Evolutionary conservation across 2,329 filamentous ascomycete genomes (phyloP), one percentile per base, ranked within the genome.

Genomic region (Ambrosiella beaveri): DNA sequence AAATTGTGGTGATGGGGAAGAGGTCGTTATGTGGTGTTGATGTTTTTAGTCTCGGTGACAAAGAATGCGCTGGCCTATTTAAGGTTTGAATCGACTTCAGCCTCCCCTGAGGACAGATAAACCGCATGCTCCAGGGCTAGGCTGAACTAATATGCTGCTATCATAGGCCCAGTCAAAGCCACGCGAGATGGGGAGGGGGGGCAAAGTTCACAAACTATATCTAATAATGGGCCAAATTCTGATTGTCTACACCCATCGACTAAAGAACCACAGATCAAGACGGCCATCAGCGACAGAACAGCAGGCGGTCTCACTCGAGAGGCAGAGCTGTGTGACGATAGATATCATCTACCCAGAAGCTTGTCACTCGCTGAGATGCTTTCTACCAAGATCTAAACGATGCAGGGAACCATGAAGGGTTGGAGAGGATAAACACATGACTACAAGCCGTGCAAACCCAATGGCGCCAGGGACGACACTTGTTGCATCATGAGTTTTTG

Each of bases 71-170:
- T 52, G 39, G 59, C 56, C 38, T 60, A 58, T 58, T 56, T 56
- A 57, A 60, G 39, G 45, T 52, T 51, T 40, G 37, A 49, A 15
- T 50, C 55, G 57, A 55, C 44, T 54, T 58, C 52, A 60, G 59
- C 52, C 59, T 60, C 56, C 57, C 57, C 59, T 60, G 50, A 60
- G 59, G 59, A 58, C 59, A 60, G 56, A 60, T 60, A 57, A 60
- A 60, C 59, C 37, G 59, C 59, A 60, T 45, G 51, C 51, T 51
- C 57, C 57, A 58, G 9, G 52, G 41, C 57, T 59, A 59, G 57
- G 57, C 57, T 56, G 53, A 59, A 53, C 49, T 58, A 17, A 58
- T 57, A 57, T 27, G 35, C 27, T 5, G 27, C 37, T 19, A 50
- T 39, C 9, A 57, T 50, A 57, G 44, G 47, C 38, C 35, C 52